These are phyloP conservation scores for Periconia macrospinosa DNA, from an alignment of 2,329 filamentous ascomycete genomes.

Conservation along the genomic window DNA sequence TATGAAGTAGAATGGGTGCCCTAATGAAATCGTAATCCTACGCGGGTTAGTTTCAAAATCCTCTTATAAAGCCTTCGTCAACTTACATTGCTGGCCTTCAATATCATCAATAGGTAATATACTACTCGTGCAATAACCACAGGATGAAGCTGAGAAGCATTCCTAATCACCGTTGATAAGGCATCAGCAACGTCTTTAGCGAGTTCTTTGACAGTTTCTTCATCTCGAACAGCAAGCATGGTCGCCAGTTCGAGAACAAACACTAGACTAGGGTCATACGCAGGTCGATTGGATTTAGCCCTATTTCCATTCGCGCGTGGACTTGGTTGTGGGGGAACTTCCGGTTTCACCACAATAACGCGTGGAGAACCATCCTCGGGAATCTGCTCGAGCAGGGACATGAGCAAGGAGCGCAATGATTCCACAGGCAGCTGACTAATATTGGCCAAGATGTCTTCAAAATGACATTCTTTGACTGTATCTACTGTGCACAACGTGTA, in stretches of 20 bases:
- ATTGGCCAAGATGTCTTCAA: slow-evolving; percentile 80
- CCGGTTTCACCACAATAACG: slow-evolving; percentile 89
- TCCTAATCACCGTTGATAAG: slow-evolving; percentile 78
- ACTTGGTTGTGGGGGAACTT: slow-evolving; percentile 67
- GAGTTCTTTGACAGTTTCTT: slow-evolving; percentile 69
- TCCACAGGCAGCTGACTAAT: slow-evolving; percentile 69
- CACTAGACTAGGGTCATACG: slow-evolving; percentile 83
- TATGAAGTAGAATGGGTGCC: slow-evolving; percentile 87
- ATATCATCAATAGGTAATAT: slow-evolving; percentile 81
- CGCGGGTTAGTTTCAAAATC: background rate
- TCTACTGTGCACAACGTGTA: slow-evolving; percentile 94
- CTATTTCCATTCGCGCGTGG: slow-evolving; percentile 65
- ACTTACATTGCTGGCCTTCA: slow-evolving; percentile 83
- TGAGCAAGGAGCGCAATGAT: slow-evolving; percentile 65
- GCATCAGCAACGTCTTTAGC: slow-evolving; percentile 80
- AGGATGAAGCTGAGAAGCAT: slow-evolving; percentile 76
- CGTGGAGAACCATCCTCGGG: slow-evolving; percentile 80
- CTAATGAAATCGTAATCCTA: slow-evolving; percentile 89
- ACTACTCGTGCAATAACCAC: slow-evolving; percentile 82
- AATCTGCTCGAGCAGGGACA: slow-evolving; percentile 77
- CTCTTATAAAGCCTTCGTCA: background rate
- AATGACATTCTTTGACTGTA: slow-evolving; percentile 86
- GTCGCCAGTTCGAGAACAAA: slow-evolving; percentile 93
- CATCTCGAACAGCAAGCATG: slow-evolving; percentile 74
- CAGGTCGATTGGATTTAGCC: slow-evolving; percentile 56